A percentile compares a stretch with the other conserved stretches of the same genome.
Evolutionary conservation across 2,329 filamentous ascomycete genomes (phyloP).

Genomic region (Ophiobolus disseminans): DNA sequence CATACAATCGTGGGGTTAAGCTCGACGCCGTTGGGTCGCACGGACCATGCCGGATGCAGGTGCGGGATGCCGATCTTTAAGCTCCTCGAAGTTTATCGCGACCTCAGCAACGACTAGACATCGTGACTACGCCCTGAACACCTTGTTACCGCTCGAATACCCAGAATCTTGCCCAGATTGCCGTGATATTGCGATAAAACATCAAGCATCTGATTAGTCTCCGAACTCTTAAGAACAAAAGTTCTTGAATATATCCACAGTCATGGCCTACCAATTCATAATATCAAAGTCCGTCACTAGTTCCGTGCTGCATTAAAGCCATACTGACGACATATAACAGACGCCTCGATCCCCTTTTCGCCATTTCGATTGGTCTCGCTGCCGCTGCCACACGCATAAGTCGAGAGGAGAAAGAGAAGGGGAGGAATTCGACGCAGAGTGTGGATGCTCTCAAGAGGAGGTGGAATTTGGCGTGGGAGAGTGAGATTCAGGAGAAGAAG

Average conservation of each 20-base stretch:
- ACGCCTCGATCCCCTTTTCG: slow-evolving; percentile 58
- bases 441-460: slow-evolving; percentile 52
- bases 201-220: too few species aligned
- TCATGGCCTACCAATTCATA: slow-evolving; percentile 50
- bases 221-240: background rate
- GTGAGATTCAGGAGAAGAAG: slow-evolving; percentile 11
- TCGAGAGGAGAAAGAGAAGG: slow-evolving; percentile 58
- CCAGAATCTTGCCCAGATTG: too few species aligned
- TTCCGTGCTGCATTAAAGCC: background rate
- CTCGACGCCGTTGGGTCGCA: slow-evolving; percentile 14
- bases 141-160: too few species aligned
- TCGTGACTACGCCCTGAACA: background rate
- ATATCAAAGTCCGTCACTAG: slow-evolving; percentile 54
- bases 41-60: slow-evolving; percentile 23
- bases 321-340: slow-evolving; percentile 29
- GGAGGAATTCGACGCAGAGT: slow-evolving; percentile 47
- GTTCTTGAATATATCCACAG: slow-evolving; percentile 1
- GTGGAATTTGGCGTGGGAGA: slow-evolving; percentile 40
- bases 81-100: slow-evolving; percentile 25
- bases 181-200: too few species aligned
- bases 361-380: slow-evolving; percentile 55
- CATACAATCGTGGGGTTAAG: slow-evolving; percentile 4
- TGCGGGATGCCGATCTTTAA: slow-evolving; percentile 21
- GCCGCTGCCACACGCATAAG: slow-evolving; percentile 52
- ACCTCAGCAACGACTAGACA: slow-evolving; percentile 10